Evolutionary conservation across 805 yeast genomes (phyloP), one percentile per base, ranked within the genome.

Genomic region (Clavispora phyllophila): DNA sequence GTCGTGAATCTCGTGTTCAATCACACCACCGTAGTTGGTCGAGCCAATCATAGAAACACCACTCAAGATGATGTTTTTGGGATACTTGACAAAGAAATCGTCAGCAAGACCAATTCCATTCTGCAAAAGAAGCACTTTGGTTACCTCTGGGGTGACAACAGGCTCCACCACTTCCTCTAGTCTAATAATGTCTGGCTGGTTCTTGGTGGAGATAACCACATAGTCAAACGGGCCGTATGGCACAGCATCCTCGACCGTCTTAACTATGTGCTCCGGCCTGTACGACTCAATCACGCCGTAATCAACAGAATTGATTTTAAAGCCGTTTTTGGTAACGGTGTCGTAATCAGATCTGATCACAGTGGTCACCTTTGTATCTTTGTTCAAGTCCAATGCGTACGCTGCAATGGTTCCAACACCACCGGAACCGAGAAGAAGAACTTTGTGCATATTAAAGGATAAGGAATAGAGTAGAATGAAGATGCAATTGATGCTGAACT

Each of bases 371-470:
- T 68, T 66, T 9, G 78, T 70, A 34, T 67, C 60, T 0, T 73
- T 77, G 35, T 73, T 67, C 32, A 60, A 58, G 50, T 68, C 71
- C 25, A 87, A 66, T 0, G 85, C 78, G 39, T 81, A 72, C 0
- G 95, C 87, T 2, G 84, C 81, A 26, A 87, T 76, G 14, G 87
- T 74, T 28, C 96, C 96, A 9, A 87, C 93, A 29, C 95, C 96
- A 13, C 96, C 96, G 34, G 87, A 75, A 9, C 96, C 96, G 31
- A 87, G 74, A 9, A 87, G 66, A 10, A 87, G 66, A 14, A 82
- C 79, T 34, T 55, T 62, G n/a, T 41, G 25, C 48, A 41, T 40
- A 4, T 22, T 17, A n/a, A 13, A 22, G 17, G 9, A 2, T 13
- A 20, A 35, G 20, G 14, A 14, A 29, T 15, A 2, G 6, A 13